Conservation (phyloP, 2,329 filamentous ascomycete genomes). For the Aspergillus tamarii region DNA sequence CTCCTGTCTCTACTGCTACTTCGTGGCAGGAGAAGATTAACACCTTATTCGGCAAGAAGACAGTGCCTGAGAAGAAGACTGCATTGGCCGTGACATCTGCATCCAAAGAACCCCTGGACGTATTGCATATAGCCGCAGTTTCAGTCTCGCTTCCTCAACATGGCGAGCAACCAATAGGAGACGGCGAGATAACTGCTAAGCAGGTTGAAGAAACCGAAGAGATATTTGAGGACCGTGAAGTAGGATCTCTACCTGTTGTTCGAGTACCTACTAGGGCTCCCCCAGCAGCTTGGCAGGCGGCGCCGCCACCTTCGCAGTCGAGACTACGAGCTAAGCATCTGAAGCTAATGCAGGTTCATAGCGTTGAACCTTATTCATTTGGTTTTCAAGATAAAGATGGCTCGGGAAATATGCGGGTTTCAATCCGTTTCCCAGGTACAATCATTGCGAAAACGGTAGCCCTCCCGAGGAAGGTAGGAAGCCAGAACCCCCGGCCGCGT, state of each 20-base stretch:
- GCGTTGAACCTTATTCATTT: conserved; percentile 49
- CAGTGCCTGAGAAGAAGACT: conserved; percentile 53
- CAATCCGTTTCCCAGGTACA: conserved; percentile 54
- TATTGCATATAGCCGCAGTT: conserved; percentile 57
- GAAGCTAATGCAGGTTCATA: conserved; percentile 59
- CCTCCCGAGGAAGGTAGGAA: conserved; percentile 38
- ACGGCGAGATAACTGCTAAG: conserved; percentile 60
- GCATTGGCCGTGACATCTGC: conserved; percentile 66
- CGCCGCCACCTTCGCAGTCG: conserved; percentile 40
- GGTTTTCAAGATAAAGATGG: conserved; percentile 41
- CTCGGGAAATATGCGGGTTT: conserved; percentile 41
- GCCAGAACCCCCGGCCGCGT: conserved; percentile 30
- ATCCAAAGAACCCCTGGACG: conserved; percentile 68
- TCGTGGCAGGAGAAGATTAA: conserved; percentile 85
- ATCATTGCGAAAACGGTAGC: conserved; percentile 45
- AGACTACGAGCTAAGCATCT: conserved; percentile 49
- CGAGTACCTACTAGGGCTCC: conserved; percentile 67
- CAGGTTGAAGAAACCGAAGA: conserved; percentile 77
- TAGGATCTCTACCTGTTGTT: conserved; percentile 74
- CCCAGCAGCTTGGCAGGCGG: conserved; percentile 65
- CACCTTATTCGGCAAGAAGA: conserved; percentile 70
- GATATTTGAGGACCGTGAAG: conserved; percentile 80
- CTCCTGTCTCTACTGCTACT: conserved; percentile 51
- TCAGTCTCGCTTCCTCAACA: conserved; percentile 70
- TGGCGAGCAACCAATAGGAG: conserved; percentile 43